Evolutionary conservation across 1,284 basidiomycete species (phyloP).

Genomic region (Phylloporus sp.): DNA sequence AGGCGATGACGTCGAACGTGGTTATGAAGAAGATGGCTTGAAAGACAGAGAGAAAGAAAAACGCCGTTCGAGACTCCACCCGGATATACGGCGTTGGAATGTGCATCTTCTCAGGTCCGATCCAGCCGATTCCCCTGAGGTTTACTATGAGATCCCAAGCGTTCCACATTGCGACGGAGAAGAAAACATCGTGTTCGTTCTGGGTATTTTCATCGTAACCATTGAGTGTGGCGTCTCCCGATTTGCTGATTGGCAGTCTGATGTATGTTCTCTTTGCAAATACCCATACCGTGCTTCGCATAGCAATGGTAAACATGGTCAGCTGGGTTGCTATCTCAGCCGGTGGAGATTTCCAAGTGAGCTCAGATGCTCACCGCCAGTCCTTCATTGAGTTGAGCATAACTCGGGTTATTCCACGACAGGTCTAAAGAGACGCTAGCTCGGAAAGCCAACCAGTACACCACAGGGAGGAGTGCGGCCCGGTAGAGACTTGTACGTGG

Average conservation of each 20-base stretch:
- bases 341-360: too few species aligned
- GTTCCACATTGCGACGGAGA: slow-evolving; percentile 34
- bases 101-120: slow-evolving; percentile 14
- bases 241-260: slow-evolving; percentile 21
- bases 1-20: slow-evolving; percentile 15
- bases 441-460: slow-evolving; percentile 26
- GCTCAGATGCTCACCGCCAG: slow-evolving; percentile 26
- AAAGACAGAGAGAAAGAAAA: slow-evolving; percentile 28
- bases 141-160: slow-evolving; percentile 39
- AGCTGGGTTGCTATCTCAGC: slow-evolving; percentile 22
- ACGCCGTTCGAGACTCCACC: slow-evolving; percentile 30
- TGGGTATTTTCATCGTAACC: slow-evolving; percentile 2
- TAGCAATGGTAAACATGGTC: slow-evolving; percentile 33
- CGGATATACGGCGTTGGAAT: slow-evolving; percentile 20
- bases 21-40: slow-evolving; percentile 16
- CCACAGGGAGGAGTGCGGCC: slow-evolving; percentile 35
- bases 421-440: slow-evolving; percentile 32
- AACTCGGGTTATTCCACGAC: slow-evolving; percentile 23
- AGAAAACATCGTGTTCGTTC: not conserved
- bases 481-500: slow-evolving; percentile 26
- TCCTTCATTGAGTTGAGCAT: slow-evolving; percentile 34
- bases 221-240: not conserved
- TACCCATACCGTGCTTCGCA: slow-evolving; percentile 38
- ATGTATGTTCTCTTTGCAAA: slow-evolving; percentile 24
- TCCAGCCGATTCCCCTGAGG: slow-evolving; percentile 40